Conservation (phyloP, 148 eudicot genomes). For the Fagopyrum esculentum region DNA sequence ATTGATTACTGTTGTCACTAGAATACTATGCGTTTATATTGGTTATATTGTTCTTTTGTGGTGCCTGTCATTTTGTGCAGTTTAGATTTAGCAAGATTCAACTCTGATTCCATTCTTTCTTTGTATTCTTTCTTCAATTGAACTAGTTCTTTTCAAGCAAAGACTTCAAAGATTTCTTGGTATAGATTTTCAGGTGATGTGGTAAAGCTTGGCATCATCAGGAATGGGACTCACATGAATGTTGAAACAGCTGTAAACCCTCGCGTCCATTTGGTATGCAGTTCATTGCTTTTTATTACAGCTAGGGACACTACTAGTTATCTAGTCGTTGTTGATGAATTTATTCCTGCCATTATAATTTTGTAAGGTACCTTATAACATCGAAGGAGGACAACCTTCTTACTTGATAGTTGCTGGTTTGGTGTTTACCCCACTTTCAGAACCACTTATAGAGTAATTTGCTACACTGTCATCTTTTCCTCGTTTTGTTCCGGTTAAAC, state of each 20-base stretch:
- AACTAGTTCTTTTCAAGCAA: not conserved
- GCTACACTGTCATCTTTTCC: not conserved
- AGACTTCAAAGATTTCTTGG: slow-evolving; percentile 16
- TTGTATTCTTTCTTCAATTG: not conserved
- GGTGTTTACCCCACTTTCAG: slow-evolving; percentile 95
- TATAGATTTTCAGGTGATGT: slow-evolving; percentile 85
- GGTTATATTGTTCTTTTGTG: not conserved
- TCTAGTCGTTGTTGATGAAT: not conserved
- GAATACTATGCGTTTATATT: not conserved
- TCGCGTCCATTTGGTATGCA: slow-evolving; percentile 82
- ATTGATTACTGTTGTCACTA: not conserved
- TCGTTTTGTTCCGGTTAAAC: not conserved
- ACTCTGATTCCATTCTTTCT: not conserved
- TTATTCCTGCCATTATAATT: not conserved
- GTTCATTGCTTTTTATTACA: not conserved
- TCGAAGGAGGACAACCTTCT: slow-evolving; percentile 89
- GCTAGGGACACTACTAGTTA: not conserved
- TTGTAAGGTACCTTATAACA: slow-evolving; percentile 84
- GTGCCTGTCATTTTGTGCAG: not conserved
- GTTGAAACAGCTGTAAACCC: slow-evolving; percentile 65
- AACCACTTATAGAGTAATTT: slow-evolving; percentile 86
- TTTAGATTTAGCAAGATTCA: not conserved
- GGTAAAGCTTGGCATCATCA: slow-evolving; percentile 83
- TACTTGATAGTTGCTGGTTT: slow-evolving; percentile 90
- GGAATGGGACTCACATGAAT: slow-evolving; percentile 62